Base-by-base conservation (phyloP, 78 protist species). In the Dictyostelium brefeldianum region DNA sequence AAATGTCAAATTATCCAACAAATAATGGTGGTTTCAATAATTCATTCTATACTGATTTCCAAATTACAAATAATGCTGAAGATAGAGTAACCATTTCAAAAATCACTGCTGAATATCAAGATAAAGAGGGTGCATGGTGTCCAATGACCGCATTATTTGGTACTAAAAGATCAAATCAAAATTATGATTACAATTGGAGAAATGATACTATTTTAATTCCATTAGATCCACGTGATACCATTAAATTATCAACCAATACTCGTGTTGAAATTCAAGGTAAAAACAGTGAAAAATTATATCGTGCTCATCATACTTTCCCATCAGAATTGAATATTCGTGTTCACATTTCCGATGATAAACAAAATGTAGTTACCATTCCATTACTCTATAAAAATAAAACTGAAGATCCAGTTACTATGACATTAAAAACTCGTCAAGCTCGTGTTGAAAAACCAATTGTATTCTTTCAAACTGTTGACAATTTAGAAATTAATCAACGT, bases 381-480 rank as follows among this genome's bases (percentile, higher is more conserved):
- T 7, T 77, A 36, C 5, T n/a, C n/a, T 87, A 87, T 11, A 36
- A 43, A 20, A 87, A 87, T 77, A 87, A 77, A 70, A 87, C 93
- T 14, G 50, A 41, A 29, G 51, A 47, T 47, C 93, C 93, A 59
- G 93, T 87, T 5, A 25, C 79, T 9, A 69, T 36, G 12, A 87
- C 78, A 14, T 57, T 22, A 11, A 46, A 62, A 27, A 62, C 53
- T n/a, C 36, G 70, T 15, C 79, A 59, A 74, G 51, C 43, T 15
- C 57, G 83, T 75, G 22, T 84, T 31, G 51, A 29, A 27, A 14
- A 57, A 25, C 41, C 77, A 71, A 62, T 77, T 17, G 46, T 87
- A 17, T 50, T 57, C 93, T 87, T 87, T 84, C 93, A 87, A 77
- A 59, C 59, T 18, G 64, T 87, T 29, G 93, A 87, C 31, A 46